Evolutionary conservation across 257 asterid genomes (phyloP).

Genomic region (Dorcoceras hygrometricum): DNA sequence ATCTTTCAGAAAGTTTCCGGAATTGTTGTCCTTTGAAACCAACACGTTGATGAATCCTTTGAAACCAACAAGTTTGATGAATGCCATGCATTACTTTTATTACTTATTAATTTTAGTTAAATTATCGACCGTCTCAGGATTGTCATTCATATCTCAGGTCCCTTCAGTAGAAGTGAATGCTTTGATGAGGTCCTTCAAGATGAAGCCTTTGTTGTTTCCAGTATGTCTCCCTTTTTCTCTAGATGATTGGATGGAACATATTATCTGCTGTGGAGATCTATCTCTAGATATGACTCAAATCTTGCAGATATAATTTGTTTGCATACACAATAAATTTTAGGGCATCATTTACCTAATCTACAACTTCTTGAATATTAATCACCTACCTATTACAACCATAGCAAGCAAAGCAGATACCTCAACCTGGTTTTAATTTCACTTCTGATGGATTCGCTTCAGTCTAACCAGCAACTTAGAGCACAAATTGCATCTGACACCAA

Average conservation of each 20-base stretch:
- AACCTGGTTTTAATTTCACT: conserved; percentile 3
- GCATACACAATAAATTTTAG: background rate
- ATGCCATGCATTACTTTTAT: background rate
- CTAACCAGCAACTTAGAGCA: conserved; percentile 16
- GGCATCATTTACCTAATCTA: background rate
- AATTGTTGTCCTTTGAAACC: background rate
- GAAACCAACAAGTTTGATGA: background rate
- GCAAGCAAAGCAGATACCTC: background rate
- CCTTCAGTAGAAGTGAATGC: conserved; percentile 98
- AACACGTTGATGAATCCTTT: background rate
- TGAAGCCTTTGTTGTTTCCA: conserved; percentile 93
- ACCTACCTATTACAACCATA: conserved; percentile 9
- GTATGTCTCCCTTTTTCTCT: conserved; percentile 44
- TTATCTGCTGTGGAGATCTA: conserved; percentile 15
- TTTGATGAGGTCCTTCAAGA: conserved; percentile 92
- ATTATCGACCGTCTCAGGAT: conserved; percentile 21
- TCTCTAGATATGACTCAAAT: conserved; percentile 12
- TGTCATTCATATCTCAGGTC: conserved; percentile 53
- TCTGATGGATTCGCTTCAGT: conserved; percentile 5
- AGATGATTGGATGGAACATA: conserved; percentile 23
- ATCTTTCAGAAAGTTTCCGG: background rate
- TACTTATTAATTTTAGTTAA: conserved; percentile 1
- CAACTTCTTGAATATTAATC: conserved; percentile 3
- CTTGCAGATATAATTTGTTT: conserved; percentile 20
- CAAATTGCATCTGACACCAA: conserved; percentile 1